phyloP scores from a whole-genome alignment of 2,329 filamentous ascomycete genomes.

The Aspergillus quadricinctus region DNA sequence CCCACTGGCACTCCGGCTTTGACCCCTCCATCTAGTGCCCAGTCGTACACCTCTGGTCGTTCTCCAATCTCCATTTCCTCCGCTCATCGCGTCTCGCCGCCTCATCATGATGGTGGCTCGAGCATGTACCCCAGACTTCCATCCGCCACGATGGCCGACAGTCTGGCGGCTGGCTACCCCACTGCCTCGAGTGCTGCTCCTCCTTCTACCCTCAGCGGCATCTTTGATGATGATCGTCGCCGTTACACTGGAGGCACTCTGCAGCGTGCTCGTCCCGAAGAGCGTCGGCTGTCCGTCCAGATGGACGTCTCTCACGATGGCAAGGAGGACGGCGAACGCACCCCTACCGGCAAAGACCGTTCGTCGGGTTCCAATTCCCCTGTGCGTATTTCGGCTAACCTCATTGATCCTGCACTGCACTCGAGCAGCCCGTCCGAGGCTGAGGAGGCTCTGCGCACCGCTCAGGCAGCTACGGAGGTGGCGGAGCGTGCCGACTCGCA shows the following conservation, averaged over 20 bases:
- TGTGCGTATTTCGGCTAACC: conserved; percentile 30
- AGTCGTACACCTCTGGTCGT: conserved; percentile 60
- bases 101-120: conserved; percentile 41
- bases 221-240: conserved; percentile 59
- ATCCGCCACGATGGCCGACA: conserved; percentile 55
- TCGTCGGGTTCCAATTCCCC: conserved; percentile 12
- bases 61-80: conserved; percentile 55
- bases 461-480: conserved; percentile 37
- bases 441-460: conserved; percentile 32
- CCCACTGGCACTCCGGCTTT: conserved; percentile 56
- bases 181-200: conserved; percentile 53
- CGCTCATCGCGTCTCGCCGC: conserved; percentile 48
- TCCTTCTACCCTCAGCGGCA: conserved; percentile 55
- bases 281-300: conserved; percentile 25
- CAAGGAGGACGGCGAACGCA: conserved; percentile 30
- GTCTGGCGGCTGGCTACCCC: conserved; percentile 48
- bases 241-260: conserved; percentile 59
- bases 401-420: conserved; percentile 42
- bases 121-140: conserved; percentile 62
- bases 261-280: conserved; percentile 49
- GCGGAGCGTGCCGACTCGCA: conserved; percentile 46
- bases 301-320: conserved; percentile 35
- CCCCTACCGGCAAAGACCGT: conserved; percentile 27
- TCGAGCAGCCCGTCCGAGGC: conserved; percentile 26
- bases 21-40: conserved; percentile 58